A percentile compares a stretch with the other conserved stretches of the same genome.
phyloP scores from a whole-genome alignment of 345 rosid species.

The Balakata baccata region DNA sequence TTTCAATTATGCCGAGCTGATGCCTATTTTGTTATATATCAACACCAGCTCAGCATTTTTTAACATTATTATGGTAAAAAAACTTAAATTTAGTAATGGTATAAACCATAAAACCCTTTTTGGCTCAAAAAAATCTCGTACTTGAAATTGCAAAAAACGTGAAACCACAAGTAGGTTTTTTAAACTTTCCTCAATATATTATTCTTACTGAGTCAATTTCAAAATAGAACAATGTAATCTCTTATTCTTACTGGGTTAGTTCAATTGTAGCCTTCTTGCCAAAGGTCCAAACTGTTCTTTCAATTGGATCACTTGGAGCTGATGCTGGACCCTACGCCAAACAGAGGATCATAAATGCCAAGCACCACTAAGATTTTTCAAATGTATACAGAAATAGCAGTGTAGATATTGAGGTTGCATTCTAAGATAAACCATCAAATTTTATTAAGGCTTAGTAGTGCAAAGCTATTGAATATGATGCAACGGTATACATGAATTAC shows the following conservation, averaged over 20 bases:
- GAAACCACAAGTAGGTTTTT: too few species aligned
- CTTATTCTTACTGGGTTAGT: conserved; percentile 66
- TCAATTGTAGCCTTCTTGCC: conserved; percentile 77
- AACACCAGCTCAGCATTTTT: too few species aligned
- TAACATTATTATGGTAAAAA: too few species aligned
- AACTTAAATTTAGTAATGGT: too few species aligned
- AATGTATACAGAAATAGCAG: background rate
- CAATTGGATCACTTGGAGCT: conserved; percentile 69
- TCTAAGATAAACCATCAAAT: background rate
- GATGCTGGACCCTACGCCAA: conserved; percentile 56
- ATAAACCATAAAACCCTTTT: too few species aligned
- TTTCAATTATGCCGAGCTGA: too few species aligned
- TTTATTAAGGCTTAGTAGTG: background rate
- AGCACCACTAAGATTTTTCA: background rate
- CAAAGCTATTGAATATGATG: background rate
- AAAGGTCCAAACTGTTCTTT: conserved; percentile 86
- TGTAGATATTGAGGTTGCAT: background rate
- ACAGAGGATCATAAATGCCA: conserved; percentile 1
- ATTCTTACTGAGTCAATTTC: conserved; percentile 69
- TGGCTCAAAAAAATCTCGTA: too few species aligned
- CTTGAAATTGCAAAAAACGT: too few species aligned
- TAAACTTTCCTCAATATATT: too few species aligned
- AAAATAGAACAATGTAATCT: background rate
- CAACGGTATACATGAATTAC: conserved; percentile 33
- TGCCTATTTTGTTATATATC: too few species aligned